These are phyloP conservation scores for Phytophthora agathidicida DNA, from an alignment of 352 stramenopile species.

Conservation along the genomic window DNA sequence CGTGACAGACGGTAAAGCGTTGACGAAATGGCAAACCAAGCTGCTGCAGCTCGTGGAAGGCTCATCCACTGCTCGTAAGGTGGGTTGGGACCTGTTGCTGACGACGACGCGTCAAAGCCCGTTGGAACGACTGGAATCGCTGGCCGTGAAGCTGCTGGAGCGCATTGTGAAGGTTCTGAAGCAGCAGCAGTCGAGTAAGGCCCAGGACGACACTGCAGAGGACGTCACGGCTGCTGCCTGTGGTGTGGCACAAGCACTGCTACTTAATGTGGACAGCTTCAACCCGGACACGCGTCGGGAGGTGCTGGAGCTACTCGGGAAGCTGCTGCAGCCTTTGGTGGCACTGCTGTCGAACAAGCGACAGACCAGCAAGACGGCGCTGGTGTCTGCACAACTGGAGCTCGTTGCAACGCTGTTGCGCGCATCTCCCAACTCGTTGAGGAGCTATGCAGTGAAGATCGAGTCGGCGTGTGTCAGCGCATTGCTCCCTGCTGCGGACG, in stretches of 20 bases:
- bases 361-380: constrained; percentile 16
- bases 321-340: constrained; percentile 64
- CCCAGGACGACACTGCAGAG: constrained; percentile 34
- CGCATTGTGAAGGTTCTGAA: constrained; percentile 74
- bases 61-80: constrained; percentile 34
- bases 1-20: constrained; percentile 74
- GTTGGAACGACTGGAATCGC: constrained; percentile 61
- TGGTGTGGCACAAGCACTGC: constrained; percentile 48
- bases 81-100: constrained; percentile 67
- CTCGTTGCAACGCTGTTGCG: constrained; percentile 58
- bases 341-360: constrained; percentile 46
- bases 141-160: constrained; percentile 63
- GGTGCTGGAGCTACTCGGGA: constrained; percentile 61
- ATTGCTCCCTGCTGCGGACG: constrained; percentile 31
- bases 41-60: constrained; percentile 65
- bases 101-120: constrained; percentile 65
- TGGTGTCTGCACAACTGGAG: constrained; percentile 39
- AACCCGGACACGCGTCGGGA: constrained; percentile 64
- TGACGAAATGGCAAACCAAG: constrained; percentile 73
- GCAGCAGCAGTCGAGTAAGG: constrained; percentile 47
- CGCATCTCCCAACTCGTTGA: constrained; percentile 58
- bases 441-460: constrained; percentile 67
- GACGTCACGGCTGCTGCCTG: constrained; percentile 43
- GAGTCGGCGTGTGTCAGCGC: constrained; percentile 49
- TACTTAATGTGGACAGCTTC: constrained; percentile 58